These are phyloP conservation scores for Pseudopithomyces chartarum DNA, from an alignment of 2,329 filamentous ascomycete species.

Conservation along the genomic window DNA sequence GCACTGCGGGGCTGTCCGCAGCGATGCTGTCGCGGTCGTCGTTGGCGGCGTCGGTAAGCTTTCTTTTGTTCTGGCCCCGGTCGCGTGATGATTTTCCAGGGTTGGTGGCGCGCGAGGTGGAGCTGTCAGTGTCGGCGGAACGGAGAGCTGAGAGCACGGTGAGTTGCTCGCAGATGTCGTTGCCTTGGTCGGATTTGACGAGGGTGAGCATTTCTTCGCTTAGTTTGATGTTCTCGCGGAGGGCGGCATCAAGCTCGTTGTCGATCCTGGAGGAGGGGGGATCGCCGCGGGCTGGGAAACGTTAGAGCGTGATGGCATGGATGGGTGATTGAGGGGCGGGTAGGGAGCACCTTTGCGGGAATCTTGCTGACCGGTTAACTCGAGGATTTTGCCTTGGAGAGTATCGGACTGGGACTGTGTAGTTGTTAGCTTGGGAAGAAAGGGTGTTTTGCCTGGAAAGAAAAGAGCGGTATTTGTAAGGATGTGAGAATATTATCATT, in stretches of 20 bases:
- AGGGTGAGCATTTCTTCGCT: slow-evolving; percentile 52
- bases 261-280: slow-evolving; percentile 48
- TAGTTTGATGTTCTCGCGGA: slow-evolving; percentile 55
- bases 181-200: slow-evolving; percentile 48
- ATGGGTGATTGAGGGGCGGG: background rate
- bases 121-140: slow-evolving; percentile 48
- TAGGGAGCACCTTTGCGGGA: slow-evolving; percentile 28
- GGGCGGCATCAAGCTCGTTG: slow-evolving; percentile 51
- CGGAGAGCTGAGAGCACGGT: slow-evolving; percentile 54
- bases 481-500: background rate
- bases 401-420: slow-evolving; percentile 37
- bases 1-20: slow-evolving; percentile 42
- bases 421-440: slow-evolving; percentile 6
- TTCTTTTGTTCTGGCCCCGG: slow-evolving; percentile 41
- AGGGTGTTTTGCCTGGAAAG: background rate
- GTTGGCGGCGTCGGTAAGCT: slow-evolving; percentile 38
- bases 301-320: slow-evolving; percentile 13
- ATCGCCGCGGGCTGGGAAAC: slow-evolving; percentile 39
- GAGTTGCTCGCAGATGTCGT: slow-evolving; percentile 50
- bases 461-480: background rate
- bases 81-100: slow-evolving; percentile 44
- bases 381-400: slow-evolving; percentile 37
- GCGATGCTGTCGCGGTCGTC: slow-evolving; percentile 47
- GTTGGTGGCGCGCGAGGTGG: slow-evolving; percentile 42
- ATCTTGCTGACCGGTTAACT: slow-evolving; percentile 35